These are phyloP conservation scores for Solanum paucissectum DNA, from an alignment of 257 asterid species.

Conservation along the genomic window DNA sequence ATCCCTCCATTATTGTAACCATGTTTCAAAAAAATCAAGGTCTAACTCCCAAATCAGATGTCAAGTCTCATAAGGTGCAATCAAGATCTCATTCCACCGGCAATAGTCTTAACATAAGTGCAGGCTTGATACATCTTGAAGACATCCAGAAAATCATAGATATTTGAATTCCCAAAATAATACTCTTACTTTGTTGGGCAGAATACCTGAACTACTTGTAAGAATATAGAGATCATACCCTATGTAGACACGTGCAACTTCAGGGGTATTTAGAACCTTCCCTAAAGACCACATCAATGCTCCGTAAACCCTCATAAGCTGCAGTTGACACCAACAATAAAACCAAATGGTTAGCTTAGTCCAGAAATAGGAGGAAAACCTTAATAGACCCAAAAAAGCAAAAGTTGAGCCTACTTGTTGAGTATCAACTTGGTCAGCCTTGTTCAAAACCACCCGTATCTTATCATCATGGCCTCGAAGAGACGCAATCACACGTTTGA, in stretches of 20 bases:
- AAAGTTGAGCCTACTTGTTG: constrained; percentile 27
- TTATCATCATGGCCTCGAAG: constrained; percentile 94
- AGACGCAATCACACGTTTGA: constrained; percentile 80
- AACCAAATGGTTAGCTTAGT: background rate
- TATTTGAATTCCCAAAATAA: background rate
- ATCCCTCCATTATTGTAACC: background rate
- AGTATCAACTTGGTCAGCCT: constrained; percentile 56
- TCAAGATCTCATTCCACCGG: background rate
- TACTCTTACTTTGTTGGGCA: background rate
- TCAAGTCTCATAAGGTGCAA: background rate
- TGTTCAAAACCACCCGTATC: constrained; percentile 79
- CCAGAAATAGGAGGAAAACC: background rate
- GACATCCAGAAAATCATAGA: background rate
- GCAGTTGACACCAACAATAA: constrained; percentile 10
- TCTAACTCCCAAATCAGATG: background rate
- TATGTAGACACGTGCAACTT: constrained; percentile 85
- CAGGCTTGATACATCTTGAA: background rate
- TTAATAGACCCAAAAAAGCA: background rate
- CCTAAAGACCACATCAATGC: constrained; percentile 99
- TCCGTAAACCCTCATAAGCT: constrained; percentile 98
- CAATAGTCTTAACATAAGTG: background rate
- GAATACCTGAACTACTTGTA: background rate
- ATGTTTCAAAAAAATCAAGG: background rate
- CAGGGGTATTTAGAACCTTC: constrained; percentile 92
- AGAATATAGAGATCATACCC: constrained; percentile 41